These are phyloP conservation scores for Saturnispora hagleri DNA, from an alignment of 805 yeast genomes.

Conservation along the genomic window DNA sequence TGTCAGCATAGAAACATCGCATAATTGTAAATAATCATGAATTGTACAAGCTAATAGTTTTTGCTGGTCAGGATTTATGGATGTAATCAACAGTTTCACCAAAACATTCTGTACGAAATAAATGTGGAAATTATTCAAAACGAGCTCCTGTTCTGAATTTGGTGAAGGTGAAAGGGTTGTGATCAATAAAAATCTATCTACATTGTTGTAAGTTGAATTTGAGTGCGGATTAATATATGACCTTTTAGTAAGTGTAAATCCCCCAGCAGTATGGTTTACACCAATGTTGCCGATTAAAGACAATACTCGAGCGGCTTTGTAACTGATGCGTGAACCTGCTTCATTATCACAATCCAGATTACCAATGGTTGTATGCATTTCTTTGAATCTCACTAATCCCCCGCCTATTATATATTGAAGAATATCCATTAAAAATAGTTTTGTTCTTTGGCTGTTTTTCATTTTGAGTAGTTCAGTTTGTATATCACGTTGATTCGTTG, in stretches of 20 bases:
- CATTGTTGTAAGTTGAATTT: slow-evolving; percentile 7
- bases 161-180: slow-evolving; percentile 36
- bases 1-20: slow-evolving; percentile 31
- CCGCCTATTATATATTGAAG: slow-evolving; percentile 5
- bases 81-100: slow-evolving; percentile 83
- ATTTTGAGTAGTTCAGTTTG: background rate
- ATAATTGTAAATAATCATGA: slow-evolving; percentile 70
- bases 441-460: background rate
- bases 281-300: slow-evolving; percentile 75
- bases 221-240: background rate
- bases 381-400: slow-evolving; percentile 32
- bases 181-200: slow-evolving; percentile 11
- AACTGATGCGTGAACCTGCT: slow-evolving; percentile 35
- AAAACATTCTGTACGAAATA: slow-evolving; percentile 58
- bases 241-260: background rate
- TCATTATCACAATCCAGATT: background rate
- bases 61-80: slow-evolving; percentile 80
- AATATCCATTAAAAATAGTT: background rate
- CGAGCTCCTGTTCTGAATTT: slow-evolving; percentile 53
- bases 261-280: slow-evolving; percentile 2
- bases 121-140: slow-evolving; percentile 50
- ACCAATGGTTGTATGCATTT: slow-evolving; percentile 32
- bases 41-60: slow-evolving; percentile 77
- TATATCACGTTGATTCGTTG: slow-evolving; percentile 10
- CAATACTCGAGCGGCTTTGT: slow-evolving; percentile 57